phyloP scores from a whole-genome alignment of 2,329 filamentous ascomycete genomes.

The Fusarium graminum region DNA sequence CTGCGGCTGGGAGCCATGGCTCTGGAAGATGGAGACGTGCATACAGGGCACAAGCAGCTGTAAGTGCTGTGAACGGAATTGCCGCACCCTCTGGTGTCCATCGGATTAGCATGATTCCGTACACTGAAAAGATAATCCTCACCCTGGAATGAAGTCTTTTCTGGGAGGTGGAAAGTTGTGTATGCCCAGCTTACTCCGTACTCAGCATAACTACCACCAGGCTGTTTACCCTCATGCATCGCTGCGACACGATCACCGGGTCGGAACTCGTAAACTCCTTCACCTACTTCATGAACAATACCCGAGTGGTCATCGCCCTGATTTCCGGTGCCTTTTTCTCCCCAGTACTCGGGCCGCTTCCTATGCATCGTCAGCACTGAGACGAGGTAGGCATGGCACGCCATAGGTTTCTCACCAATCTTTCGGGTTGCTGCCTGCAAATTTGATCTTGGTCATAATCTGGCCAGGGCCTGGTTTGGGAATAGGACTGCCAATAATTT shows the following conservation, averaged over 20 bases:
- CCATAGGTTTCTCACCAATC: slow-evolving; percentile 12
- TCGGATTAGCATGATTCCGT: neutral
- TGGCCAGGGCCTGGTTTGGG: slow-evolving; percentile 23
- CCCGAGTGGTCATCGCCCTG: slow-evolving; percentile 36
- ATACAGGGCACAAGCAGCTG: slow-evolving; percentile 28
- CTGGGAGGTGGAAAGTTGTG: slow-evolving; percentile 25
- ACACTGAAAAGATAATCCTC: fast-evolving
- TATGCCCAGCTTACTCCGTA: slow-evolving; percentile 29
- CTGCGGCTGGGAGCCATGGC: slow-evolving; percentile 5
- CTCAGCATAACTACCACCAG: slow-evolving; percentile 33
- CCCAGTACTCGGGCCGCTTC: slow-evolving; percentile 37
- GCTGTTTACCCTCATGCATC: slow-evolving; percentile 33
- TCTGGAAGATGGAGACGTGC: slow-evolving; percentile 9
- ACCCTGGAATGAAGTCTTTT: slow-evolving; percentile 19
- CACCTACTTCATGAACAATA: slow-evolving; percentile 8
- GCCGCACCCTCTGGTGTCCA: slow-evolving; percentile 9
- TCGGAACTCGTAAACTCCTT: slow-evolving; percentile 29
- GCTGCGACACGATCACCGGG: slow-evolving; percentile 33
- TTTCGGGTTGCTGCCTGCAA: slow-evolving; percentile 30
- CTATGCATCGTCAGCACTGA: neutral
- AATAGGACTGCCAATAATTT: slow-evolving; percentile 12
- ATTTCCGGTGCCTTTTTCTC: slow-evolving; percentile 11
- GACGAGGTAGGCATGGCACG: neutral
- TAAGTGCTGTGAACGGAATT: slow-evolving; percentile 23
- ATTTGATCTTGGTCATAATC: slow-evolving; percentile 21